A percentile compares a stretch with the other conserved stretches of the same genome.
phyloP scores from a whole-genome alignment of 192 early-diverging fungal species.

The Lunasporangiospora selenospora region DNA sequence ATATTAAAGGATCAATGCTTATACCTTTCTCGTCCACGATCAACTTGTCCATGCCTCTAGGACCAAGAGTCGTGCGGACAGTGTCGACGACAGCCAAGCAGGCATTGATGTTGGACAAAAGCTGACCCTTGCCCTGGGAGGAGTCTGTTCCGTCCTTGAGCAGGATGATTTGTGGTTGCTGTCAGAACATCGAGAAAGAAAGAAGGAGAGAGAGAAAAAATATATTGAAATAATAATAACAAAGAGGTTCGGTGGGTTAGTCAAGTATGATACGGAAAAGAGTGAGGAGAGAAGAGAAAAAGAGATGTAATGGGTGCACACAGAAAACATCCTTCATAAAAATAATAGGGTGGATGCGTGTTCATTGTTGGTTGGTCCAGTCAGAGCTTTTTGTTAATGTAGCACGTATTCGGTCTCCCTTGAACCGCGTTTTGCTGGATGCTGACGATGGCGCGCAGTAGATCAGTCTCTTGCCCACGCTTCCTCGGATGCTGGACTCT shows the following conservation, averaged over 20 bases:
- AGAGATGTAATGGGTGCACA: no score
- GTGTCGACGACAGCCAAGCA: slow-evolving; percentile 95
- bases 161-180: slow-evolving; percentile 99
- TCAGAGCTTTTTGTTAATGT: not conserved
- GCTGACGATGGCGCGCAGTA: no score
- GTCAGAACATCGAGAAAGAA: not conserved
- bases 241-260: not conserved
- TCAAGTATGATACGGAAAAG: not conserved
- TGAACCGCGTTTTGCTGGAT: no score
- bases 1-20: not conserved
- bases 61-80: slow-evolving; percentile 95
- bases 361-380: not conserved
- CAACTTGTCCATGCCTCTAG: slow-evolving; percentile 99
- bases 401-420: no score
- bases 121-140: slow-evolving; percentile 97
- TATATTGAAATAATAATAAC: not conserved
- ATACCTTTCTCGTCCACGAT: slow-evolving; percentile 93
- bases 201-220: not conserved
- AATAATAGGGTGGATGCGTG: not conserved
- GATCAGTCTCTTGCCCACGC: no score
- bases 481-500: no score
- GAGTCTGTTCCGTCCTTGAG: slow-evolving; percentile 99
- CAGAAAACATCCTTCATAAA: no score
- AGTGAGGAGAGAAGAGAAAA: no score
- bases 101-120: slow-evolving; percentile 98